These are phyloP conservation scores for Umbilicaria muhlenbergii DNA, from an alignment of 495 filamentous ascomycete species.

Conservation along the genomic window DNA sequence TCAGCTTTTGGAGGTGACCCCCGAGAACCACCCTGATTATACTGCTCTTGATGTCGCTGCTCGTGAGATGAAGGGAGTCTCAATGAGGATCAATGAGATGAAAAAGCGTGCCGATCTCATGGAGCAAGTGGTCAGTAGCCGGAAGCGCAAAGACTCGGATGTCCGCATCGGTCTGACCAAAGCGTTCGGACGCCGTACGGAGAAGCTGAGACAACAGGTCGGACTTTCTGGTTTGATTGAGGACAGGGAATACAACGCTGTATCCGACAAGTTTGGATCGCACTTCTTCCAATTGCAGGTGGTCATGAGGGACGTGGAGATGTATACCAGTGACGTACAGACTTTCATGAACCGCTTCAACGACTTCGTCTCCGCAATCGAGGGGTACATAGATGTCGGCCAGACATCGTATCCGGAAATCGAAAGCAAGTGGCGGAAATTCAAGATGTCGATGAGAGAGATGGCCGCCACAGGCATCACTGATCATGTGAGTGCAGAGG, in stretches of 20 bases:
- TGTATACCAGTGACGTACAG: constrained; percentile 58
- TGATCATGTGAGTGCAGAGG: constrained; percentile 57
- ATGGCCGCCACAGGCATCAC: constrained; percentile 61
- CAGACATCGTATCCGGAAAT: constrained; percentile 58
- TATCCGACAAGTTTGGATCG: constrained; percentile 67
- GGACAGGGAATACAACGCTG: constrained; percentile 59
- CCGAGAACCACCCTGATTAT: constrained; percentile 68
- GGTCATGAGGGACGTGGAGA: constrained; percentile 77
- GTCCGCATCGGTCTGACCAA: constrained; percentile 69
- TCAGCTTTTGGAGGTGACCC: constrained; percentile 63
- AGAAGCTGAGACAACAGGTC: constrained; percentile 57
- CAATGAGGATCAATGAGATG: constrained; percentile 76
- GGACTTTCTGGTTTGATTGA: constrained; percentile 51
- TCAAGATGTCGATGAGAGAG: constrained; percentile 66
- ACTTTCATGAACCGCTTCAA: constrained; percentile 58
- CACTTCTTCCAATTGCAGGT: constrained; percentile 83
- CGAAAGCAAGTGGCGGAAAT: constrained; percentile 81
- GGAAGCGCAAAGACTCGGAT: constrained; percentile 83
- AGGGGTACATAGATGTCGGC: constrained; percentile 41
- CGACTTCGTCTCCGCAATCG: constrained; percentile 53
- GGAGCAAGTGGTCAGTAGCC: constrained; percentile 63
- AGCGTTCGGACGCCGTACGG: constrained; percentile 71
- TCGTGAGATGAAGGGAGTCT: constrained; percentile 49
- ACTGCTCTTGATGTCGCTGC: constrained; percentile 45
- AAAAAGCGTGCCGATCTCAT: constrained; percentile 86